Conservation (phyloP, 371 early-diverging fungal species). For the Mortierella sp. region DNA sequence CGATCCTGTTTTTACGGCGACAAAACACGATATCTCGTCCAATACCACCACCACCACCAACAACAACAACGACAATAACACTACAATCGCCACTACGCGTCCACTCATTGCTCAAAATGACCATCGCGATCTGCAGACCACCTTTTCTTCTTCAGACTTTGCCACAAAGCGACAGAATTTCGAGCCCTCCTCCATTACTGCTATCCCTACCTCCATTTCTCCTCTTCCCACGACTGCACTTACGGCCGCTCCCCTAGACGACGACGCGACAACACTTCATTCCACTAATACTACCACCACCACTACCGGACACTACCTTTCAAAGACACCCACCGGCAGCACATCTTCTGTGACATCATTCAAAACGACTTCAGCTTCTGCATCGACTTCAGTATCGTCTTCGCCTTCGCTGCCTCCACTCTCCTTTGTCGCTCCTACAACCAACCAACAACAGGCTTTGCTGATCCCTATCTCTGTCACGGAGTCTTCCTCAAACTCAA, state of each 20-base stretch:
- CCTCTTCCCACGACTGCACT: neutral
- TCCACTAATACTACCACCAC: neutral
- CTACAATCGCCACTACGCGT: neutral
- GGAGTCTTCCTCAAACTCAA: neutral
- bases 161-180: neutral
- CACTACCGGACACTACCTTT: neutral
- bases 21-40: constrained; percentile 6
- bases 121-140: neutral
- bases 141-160: neutral
- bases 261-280: neutral
- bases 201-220: neutral
- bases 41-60: neutral
- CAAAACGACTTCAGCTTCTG: neutral
- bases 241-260: neutral
- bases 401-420: constrained; percentile 5
- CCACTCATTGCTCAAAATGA: neutral
- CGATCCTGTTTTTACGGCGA: neutral
- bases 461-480: neutral
- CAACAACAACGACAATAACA: neutral
- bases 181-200: neutral
- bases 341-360: neutral
- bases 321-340: neutral
- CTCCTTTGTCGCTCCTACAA: neutral
- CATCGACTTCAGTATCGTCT: constrained; percentile 8
- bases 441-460: neutral